Base-by-base conservation (phyloP, 208 protist genomes). In the Trypanosoma caninum region DNA sequence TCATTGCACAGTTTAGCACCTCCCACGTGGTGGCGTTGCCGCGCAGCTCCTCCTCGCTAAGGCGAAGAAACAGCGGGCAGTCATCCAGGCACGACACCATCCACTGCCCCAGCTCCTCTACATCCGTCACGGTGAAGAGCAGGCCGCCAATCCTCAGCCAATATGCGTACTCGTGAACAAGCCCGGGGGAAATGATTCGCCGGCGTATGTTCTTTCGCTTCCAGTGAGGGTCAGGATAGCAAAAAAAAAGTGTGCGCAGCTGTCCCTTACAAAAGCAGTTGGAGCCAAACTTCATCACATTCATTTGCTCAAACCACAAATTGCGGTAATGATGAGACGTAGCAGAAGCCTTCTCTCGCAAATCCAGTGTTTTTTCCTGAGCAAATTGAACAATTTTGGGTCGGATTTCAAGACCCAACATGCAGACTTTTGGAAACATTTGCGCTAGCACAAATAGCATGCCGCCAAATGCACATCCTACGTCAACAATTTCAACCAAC, bases 141-240 rank as follows among this genome's bases (percentile, higher is more conserved):
- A 98, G 66, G 10, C 96, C 98, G 14, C 97, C 97, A n/a, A 60
- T 61, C 28, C 59, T 40, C 16, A 99, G 70, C 67, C 96, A 89
- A 66, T 99, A 98, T 14, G 97, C 97, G 71, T 99, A 99, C 65
- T 99, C 97, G 10, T 96, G 79, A 13, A 98, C 79, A 14, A 99
- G 79, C 5, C 87, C 84, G 16, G 91, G 84, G 3, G 85, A 96
- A 54, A 99, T 98, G 63, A 99, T 98, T 51, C 98, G 87, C 35
- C 97, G 89, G 7, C 97, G 89, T 35, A 98, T 89, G 64, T 99
- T 99, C 51, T 97, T 95, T 30, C 96, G 89, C 74, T 99, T 99
- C 80, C 97, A 99, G 65, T 99, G 98, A 20, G 98, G 98, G 64
- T 99, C 98, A 2, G 98, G 98, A 70, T 99, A 99, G 64, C 98